Evolutionary conservation across 2,329 filamentous ascomycete genomes (phyloP).

Genomic region (Hypoxylon sp.): DNA sequence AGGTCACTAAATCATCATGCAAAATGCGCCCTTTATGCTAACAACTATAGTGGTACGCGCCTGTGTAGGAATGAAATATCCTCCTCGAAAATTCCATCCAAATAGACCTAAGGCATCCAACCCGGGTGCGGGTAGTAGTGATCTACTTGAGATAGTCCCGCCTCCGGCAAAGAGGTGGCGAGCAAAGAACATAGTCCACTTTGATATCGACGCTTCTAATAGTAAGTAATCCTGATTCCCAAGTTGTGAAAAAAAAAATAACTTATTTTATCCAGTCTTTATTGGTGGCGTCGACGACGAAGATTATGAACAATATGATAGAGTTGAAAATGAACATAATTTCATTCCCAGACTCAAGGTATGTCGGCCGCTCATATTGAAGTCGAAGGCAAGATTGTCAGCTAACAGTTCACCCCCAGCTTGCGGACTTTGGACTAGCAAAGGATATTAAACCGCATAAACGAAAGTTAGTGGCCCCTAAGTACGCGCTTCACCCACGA

Average conservation of each 20-base stretch:
- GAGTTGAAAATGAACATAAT: constrained; percentile 15
- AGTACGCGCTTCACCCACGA: not conserved
- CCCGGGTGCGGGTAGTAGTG: too few relatives aligned
- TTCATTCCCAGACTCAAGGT: constrained; percentile 32
- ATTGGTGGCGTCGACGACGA: constrained; percentile 9
- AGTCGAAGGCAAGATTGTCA: not conserved
- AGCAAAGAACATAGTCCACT: constrained; percentile 47
- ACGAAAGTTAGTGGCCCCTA: constrained; percentile 42
- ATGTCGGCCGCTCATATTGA: not conserved
- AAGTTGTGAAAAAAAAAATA: not conserved
- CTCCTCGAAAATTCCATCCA: constrained; percentile 42
- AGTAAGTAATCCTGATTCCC: constrained; percentile 29
- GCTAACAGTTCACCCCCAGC: constrained; percentile 35
- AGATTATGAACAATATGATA: constrained; percentile 12
- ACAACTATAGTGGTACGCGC: constrained; percentile 33
- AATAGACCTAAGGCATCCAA: not conserved
- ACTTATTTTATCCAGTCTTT: constrained; percentile 41
- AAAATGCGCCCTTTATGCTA: not conserved
- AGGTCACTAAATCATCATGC: constrained; percentile 8
- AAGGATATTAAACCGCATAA: constrained; percentile 39
- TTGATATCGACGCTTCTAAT: constrained; percentile 49
- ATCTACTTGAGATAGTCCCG: constrained; percentile 35
- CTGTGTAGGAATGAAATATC: constrained; percentile 40
- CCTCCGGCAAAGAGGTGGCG: constrained; percentile 28
- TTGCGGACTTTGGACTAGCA: constrained; percentile 48